Evolutionary conservation across 169 alveolate species (phyloP).

Genomic region (Toxoplasma gondii): DNA sequence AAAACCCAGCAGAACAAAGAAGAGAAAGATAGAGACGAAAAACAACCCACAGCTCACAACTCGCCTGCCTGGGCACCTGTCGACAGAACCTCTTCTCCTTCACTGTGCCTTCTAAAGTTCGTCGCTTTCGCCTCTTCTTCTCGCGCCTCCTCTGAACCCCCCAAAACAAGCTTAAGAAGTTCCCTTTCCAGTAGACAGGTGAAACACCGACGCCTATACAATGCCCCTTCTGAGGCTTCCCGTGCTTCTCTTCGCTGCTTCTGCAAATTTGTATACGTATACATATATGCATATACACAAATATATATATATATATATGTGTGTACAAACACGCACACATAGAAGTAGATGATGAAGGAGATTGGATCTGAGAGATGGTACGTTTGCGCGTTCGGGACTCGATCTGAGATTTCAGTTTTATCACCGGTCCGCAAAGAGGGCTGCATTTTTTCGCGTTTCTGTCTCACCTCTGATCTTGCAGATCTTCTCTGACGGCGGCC

Average conservation of each 20-base stretch:
- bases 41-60: neutral
- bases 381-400: too few relatives aligned
- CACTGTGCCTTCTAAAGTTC: too few relatives aligned
- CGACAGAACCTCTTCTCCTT: too few relatives aligned
- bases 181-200: neutral
- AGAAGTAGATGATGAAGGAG: neutral
- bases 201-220: neutral
- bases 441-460: too few relatives aligned
- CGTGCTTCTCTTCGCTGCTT: neutral
- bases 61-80: neutral
- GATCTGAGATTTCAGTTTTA: too few relatives aligned
- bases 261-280: neutral
- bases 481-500: constrained; percentile 65
- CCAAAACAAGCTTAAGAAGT: neutral
- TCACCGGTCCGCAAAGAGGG: too few relatives aligned
- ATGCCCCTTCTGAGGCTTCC: too few relatives aligned
- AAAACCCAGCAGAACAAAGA: neutral
- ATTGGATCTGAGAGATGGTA: too few relatives aligned
- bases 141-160: too few relatives aligned
- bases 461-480: constrained; percentile 67
- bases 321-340: neutral
- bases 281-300: neutral
- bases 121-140: too few relatives aligned
- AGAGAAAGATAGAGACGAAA: too few relatives aligned
- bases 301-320: too few relatives aligned